Base-by-base conservation (phyloP, 371 early-diverging fungal genomes). In the Mortierella sp. region DNA sequence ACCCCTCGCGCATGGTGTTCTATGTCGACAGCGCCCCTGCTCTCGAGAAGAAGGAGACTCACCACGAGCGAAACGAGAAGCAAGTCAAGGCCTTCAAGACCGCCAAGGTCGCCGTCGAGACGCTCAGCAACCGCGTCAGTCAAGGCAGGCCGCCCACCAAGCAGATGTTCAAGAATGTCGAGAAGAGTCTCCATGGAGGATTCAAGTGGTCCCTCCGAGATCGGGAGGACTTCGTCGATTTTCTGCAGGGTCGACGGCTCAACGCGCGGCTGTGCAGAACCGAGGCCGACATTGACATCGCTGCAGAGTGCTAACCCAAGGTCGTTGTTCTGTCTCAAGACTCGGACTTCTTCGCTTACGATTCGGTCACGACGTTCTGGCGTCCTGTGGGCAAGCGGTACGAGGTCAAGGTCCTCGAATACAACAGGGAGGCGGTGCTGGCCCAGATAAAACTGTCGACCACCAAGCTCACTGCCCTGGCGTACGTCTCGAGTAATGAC, bases 21-120 rank as follows among this genome's bases (percentile, higher is more conserved):
- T 74, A 74, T 46, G 63, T 74, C 4, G 75, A 74, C 48, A 63
- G 63, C 75, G 44, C 32, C 18, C 21, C 75, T 46, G 75, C 75
- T 27, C 46, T 74, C 18, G 75, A 74, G 63, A 74, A 74, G 63
- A 60, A 46, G 44, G 63, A n/a, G 48, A 74, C 63, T 7, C 63
- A 74, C 16, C 60, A 18, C 29, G 4, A 46, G 48, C 35, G 46
- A 27, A 11, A 72, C 55, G n/a, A 55, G 35, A 72, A 72, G 24
- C 73, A 38, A 3, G n/a, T n/a, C 29, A 72, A 46, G 74, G 60
- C 58, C 60, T 44, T 60, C 46, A 44, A 58, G 74, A 27, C 10
- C 35, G 60, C 74, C 16, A 8, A 58, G 46, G 21, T 27, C 74
- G 74, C 74, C 41, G 1, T 74, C 74, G 46, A 60, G 60, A 44